A percentile compares a stretch with the other conserved stretches of the same genome.
Conservation (phyloP, 1,139 yeast species). For the Taphrina confusa region DNA sequence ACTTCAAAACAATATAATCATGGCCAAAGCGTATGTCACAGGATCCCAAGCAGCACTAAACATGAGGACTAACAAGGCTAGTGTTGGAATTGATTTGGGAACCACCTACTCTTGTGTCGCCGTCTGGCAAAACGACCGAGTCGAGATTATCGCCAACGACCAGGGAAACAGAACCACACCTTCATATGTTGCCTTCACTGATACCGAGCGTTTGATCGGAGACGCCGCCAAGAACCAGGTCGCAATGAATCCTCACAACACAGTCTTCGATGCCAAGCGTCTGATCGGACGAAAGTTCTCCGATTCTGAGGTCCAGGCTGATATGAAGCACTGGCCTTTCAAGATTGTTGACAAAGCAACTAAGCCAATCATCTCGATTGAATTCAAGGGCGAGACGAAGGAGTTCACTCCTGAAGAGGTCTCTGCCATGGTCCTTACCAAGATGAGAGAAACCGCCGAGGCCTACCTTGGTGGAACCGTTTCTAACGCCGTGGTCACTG, state of each 20-base stretch:
- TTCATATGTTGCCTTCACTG: constrained; percentile 94
- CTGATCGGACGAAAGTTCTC: constrained; percentile 89
- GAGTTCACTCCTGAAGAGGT: constrained; percentile 93
- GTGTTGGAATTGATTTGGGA: constrained; percentile 79
- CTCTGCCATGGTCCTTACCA: constrained; percentile 90
- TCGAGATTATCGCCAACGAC: constrained; percentile 94
- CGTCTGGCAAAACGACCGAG: constrained; percentile 65
- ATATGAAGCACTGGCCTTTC: constrained; percentile 95
- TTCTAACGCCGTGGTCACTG: constrained; percentile 87
- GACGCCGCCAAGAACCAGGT: constrained; percentile 99
- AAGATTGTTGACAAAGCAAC: constrained; percentile 82
- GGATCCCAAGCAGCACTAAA: not conserved
- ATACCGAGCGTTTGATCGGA: constrained; percentile 95
- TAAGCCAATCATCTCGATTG: constrained; percentile 87
- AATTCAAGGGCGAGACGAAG: constrained; percentile 91
- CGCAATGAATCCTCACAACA: constrained; percentile 93
- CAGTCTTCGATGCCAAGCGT: constrained; percentile 96
- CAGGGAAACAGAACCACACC: constrained; percentile 99
- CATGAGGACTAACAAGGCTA: not conserved
- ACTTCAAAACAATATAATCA: not conserved
- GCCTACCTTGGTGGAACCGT: constrained; percentile 83
- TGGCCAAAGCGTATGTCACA: constrained; percentile 4
- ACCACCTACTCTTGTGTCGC: constrained; percentile 93
- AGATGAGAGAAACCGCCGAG: constrained; percentile 95
- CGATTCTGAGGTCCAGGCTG: constrained; percentile 87